These are phyloP conservation scores for Ustulina deusta DNA, from an alignment of 2,329 filamentous ascomycete genomes.

Conservation along the genomic window DNA sequence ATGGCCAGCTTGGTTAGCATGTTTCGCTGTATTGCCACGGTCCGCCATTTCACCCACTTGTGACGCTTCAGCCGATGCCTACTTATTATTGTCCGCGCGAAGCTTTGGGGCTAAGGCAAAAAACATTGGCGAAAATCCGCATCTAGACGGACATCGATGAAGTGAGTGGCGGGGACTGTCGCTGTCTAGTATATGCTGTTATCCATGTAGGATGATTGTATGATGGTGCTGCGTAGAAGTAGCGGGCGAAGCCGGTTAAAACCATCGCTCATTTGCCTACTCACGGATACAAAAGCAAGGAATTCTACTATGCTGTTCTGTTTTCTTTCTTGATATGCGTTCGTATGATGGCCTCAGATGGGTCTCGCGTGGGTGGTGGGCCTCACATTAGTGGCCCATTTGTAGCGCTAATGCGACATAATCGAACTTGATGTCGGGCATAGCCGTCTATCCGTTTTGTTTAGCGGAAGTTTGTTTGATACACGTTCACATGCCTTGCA, in stretches of 20 bases:
- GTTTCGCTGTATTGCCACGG: background rate
- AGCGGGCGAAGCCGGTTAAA: background rate
- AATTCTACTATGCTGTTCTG: background rate
- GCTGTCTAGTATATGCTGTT: too few species aligned
- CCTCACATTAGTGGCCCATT: background rate
- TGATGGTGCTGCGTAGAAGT: background rate
- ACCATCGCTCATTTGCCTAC: background rate
- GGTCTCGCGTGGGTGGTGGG: background rate
- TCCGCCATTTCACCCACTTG: background rate
- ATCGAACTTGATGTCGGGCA: slow-evolving; percentile 3
- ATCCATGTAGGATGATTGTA: background rate
- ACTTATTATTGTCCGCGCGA: slow-evolving; percentile 10
- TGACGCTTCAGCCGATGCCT: slow-evolving; percentile 1
- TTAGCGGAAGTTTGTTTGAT: slow-evolving; percentile 12
- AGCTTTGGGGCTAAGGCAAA: slow-evolving; percentile 8
- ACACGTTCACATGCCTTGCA: background rate
- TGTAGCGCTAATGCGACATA: background rate
- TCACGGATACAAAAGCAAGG: background rate
- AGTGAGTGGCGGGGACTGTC: too few species aligned
- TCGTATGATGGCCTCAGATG: background rate
- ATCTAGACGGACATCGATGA: background rate
- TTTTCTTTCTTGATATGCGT: background rate
- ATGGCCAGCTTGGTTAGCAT: background rate
- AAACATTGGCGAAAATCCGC: background rate
- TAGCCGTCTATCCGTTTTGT: background rate